Evolutionary conservation across 139 green algal species (phyloP).

Genomic region (Haematococcus sp.): DNA sequence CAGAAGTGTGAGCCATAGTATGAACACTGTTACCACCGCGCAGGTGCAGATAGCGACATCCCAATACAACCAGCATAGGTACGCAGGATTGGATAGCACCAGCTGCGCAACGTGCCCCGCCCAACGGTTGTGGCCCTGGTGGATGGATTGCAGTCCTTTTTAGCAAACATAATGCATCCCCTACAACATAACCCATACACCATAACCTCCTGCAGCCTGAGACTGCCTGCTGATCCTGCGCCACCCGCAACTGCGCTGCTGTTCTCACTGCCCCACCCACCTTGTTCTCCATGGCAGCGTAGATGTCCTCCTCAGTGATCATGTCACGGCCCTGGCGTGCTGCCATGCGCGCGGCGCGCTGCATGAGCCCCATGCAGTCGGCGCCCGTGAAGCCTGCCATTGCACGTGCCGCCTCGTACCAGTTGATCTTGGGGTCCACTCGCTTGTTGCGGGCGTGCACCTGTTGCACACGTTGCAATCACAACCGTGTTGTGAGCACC

Average conservation of each 20-base stretch:
- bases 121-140: no score
- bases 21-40: no score
- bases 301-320: conserved; percentile 81
- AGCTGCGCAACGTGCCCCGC: no score
- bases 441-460: conserved; percentile 86
- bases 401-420: conserved; percentile 70
- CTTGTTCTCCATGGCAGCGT: conserved; percentile 89
- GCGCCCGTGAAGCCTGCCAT: conserved; percentile 90
- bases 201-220: no score
- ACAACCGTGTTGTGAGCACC: neutral
- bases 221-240: no score
- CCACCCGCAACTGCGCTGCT: neutral
- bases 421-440: conserved; percentile 75
- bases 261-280: conserved; percentile 53
- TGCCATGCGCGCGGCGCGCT: conserved; percentile 75
- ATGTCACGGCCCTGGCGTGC: conserved; percentile 56
- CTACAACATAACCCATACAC: no score
- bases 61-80: no score
- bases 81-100: no score
- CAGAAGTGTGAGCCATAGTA: no score
- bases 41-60: no score
- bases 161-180: no score
- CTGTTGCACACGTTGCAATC: conserved; percentile 12
- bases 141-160: no score
- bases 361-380: conserved; percentile 92